Conservation (phyloP, 345 rosid genomes). For the Moringa oleifera region DNA sequence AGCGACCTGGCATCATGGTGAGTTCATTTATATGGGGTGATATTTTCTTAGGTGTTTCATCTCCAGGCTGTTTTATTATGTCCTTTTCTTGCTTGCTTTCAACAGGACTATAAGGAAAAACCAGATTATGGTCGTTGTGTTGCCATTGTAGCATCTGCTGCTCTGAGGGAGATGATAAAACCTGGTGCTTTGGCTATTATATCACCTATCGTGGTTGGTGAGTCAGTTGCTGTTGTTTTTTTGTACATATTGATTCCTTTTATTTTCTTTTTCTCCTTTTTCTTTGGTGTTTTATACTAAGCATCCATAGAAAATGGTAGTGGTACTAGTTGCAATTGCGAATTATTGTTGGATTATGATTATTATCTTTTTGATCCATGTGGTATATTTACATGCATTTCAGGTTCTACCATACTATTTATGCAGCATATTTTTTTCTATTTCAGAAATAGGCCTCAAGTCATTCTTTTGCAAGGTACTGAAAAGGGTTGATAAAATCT, state of each 20-base stretch:
- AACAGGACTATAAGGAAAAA: conserved; percentile 89
- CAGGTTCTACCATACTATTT: background rate
- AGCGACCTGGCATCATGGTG: conserved; percentile 99
- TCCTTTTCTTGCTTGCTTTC: conserved; percentile 8
- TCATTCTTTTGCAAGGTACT: background rate
- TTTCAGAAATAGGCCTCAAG: background rate
- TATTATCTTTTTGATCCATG: background rate
- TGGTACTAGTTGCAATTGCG: too few relatives aligned
- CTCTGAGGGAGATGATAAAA: conserved; percentile 94
- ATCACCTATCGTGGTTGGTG: conserved; percentile 83
- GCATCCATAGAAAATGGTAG: too few relatives aligned
- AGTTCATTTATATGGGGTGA: too few relatives aligned
- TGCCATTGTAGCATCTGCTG: conserved; percentile 94
- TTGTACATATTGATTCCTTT: background rate
- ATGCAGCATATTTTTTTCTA: background rate
- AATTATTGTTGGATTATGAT: background rate
- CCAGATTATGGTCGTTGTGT: conserved; percentile 99
- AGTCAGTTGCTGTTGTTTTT: conserved; percentile 7
- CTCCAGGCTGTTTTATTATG: background rate
- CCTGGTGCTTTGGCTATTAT: conserved; percentile 94
- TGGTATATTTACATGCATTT: background rate
- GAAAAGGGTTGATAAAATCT: background rate
- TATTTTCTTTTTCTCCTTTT: background rate
- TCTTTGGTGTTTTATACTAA: too few relatives aligned
- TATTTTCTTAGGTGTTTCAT: background rate